These are phyloP conservation scores for Solanum sparsipilum DNA, from an alignment of 257 asterid genomes.

Conservation along the genomic window DNA sequence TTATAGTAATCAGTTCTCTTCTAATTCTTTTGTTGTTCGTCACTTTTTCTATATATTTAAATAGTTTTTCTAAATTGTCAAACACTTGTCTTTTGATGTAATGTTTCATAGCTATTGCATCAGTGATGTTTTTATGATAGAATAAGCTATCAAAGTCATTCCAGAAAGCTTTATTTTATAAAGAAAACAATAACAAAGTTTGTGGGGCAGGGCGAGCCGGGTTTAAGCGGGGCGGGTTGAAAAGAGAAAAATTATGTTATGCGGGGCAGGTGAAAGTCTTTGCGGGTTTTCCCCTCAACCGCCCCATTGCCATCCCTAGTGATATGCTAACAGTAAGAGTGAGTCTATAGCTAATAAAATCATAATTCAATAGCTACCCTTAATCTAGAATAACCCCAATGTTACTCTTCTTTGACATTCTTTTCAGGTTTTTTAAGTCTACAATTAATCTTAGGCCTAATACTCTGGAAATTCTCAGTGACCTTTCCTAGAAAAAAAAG, in stretches of 20 bases:
- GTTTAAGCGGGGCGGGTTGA: neutral
- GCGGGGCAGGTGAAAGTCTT: neutral
- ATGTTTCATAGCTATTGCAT: neutral
- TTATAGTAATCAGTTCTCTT: too few relatives aligned
- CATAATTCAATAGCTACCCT: neutral
- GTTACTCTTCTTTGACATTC: neutral
- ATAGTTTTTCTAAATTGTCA: neutral
- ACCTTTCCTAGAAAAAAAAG: neutral
- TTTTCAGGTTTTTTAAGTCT: neutral
- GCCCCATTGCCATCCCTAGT: neutral
- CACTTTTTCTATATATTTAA: neutral
- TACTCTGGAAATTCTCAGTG: neutral
- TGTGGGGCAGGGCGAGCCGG: neutral
- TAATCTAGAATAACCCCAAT: neutral
- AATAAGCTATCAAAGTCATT: neutral
- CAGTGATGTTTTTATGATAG: neutral
- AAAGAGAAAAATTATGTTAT: neutral
- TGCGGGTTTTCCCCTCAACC: neutral
- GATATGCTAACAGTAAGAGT: neutral
- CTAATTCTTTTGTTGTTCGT: too few relatives aligned
- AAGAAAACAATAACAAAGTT: neutral
- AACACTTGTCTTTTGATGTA: neutral
- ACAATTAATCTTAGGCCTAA: neutral
- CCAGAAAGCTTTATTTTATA: neutral
- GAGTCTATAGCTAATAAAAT: neutral